Base-by-base conservation (phyloP, 768 basidiomycete genomes). In the Botryobasidium botryosum region DNA sequence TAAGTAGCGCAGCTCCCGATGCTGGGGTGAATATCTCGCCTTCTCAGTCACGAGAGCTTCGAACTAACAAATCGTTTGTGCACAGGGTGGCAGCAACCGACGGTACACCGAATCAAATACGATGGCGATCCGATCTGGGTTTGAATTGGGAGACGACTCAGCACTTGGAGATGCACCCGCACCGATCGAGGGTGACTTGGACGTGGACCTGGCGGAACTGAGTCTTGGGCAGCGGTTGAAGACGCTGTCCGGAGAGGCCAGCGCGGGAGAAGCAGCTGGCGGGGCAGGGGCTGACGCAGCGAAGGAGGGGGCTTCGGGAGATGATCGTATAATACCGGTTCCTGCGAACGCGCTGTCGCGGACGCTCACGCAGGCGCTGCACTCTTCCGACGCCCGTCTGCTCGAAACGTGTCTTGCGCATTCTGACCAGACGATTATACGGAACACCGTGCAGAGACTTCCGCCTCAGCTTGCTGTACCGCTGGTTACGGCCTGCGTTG, bases 351-450 rank as follows among this genome's bases (percentile, higher is more conserved):
- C 32, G 53, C 57, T 79, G 51, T 91, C 92, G 23, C 79, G 88
- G 45, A 91, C 92, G 23, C 70, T 99, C 40, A 84, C 92, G 47
- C 94, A 99, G 63, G 92, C 94, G 0, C 64, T 99, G 23, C 94
- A 99, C 59, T 96, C 94, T 1, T 79, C 83, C 17, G 94, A 99
- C 65, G 72, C 82, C 2, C 74, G 75, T 7, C 65, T 97, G 29
- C 64, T 97, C 48, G 86, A 94, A 57, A 79, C 79, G 21, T 92
- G 90, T 62, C 63, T 92, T 25, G 66, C 74, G 1, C 84, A 96
- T 61, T 81, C 86, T 15, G 79, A 91, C 54, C 65, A 70, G n/a
- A 59, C 65, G 2, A 66, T 99, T 38, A 81, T 99, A 48, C 71
- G 77, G 37, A 84, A 87, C 56, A 94, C 92, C 1, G 77, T 99